Conservation (phyloP, 164 flowering plant genomes). For the Aristolochia fimbriata region DNA sequence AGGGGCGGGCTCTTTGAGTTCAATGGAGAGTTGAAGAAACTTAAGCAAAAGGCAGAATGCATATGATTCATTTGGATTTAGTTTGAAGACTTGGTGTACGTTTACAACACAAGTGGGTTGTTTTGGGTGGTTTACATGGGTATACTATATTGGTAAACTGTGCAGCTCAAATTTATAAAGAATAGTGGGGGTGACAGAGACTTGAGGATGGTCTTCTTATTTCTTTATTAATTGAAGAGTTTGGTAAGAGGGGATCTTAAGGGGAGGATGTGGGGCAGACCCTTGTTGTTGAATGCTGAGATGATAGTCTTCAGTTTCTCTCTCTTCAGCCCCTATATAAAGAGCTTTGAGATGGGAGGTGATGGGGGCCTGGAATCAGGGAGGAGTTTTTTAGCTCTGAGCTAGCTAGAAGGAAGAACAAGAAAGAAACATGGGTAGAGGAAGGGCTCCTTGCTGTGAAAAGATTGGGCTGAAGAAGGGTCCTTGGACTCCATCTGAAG, state of each 20-base stretch:
- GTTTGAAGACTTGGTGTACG: background rate
- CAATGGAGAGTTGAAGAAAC: too few relatives aligned
- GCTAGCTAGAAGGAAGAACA: too few relatives aligned
- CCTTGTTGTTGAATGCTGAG: slow-evolving; percentile 3
- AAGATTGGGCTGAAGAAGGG: slow-evolving; percentile 62
- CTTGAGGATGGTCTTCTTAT: background rate
- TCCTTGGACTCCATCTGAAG: slow-evolving; percentile 74
- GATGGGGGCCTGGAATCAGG: background rate
- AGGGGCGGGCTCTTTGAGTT: too few relatives aligned
- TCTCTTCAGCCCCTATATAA: slow-evolving; percentile 1
- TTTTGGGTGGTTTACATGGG: background rate
- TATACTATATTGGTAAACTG: slow-evolving; percentile 4
- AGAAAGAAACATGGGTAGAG: slow-evolving; percentile 15
- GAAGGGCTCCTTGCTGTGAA: slow-evolving; percentile 71
- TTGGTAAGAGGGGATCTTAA: slow-evolving; percentile 3
- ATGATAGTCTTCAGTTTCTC: background rate
- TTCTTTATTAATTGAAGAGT: slow-evolving; percentile 1
- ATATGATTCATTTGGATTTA: too few relatives aligned
- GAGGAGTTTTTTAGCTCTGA: background rate
- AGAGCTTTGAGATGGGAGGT: background rate
- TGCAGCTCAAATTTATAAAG: slow-evolving; percentile 4
- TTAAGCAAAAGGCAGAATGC: too few relatives aligned
- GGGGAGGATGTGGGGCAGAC: background rate
- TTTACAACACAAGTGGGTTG: background rate
- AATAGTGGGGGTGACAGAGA: background rate